A percentile compares a stretch with the other conserved stretches of the same genome.
phyloP scores from a whole-genome alignment of 2,329 filamentous ascomycete genomes.

The Talaromyces sp. region DNA sequence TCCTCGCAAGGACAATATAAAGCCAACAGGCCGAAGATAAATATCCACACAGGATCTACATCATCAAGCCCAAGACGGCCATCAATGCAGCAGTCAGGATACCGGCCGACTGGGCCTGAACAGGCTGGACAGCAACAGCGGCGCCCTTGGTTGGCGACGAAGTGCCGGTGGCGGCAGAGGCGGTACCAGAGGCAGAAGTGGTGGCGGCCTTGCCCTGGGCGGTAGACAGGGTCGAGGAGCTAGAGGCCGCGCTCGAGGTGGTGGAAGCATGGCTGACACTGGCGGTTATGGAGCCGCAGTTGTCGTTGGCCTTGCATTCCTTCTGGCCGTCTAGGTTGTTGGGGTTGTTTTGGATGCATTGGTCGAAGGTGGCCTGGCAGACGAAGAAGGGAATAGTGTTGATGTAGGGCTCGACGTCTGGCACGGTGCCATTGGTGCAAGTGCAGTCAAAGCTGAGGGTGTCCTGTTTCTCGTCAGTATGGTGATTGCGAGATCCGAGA shows the following conservation, averaged over 20 bases:
- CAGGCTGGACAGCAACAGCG: conserved; percentile 41
- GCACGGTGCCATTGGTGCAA: conserved; percentile 51
- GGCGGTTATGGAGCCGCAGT: conserved; percentile 48
- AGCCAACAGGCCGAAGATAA: background rate
- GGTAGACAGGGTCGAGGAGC: conserved; percentile 23
- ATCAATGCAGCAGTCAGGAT: conserved; percentile 50
- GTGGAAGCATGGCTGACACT: conserved; percentile 20
- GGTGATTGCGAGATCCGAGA: background rate
- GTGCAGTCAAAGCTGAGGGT: conserved; percentile 52
- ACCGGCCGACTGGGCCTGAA: conserved; percentile 48
- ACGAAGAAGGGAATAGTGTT: conserved; percentile 57
- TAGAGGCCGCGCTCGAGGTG: conserved; percentile 24
- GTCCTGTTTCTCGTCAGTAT: conserved; percentile 25
- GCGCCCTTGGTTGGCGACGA: conserved; percentile 24
- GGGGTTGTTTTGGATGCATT: conserved; percentile 44
- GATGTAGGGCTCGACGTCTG: conserved; percentile 52
- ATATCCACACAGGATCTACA: conserved; percentile 37
- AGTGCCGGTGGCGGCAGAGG: conserved; percentile 24
- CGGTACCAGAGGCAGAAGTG: conserved; percentile 19
- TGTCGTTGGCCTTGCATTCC: conserved; percentile 41
- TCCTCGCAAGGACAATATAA: background rate
- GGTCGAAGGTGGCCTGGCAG: conserved; percentile 49
- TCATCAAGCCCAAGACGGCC: conserved; percentile 52
- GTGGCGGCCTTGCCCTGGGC: conserved; percentile 12
- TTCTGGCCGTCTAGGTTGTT: conserved; percentile 42